phyloP scores from a whole-genome alignment of 1,284 basidiomycete genomes.

The Melampsora abietis-canadensis region DNA sequence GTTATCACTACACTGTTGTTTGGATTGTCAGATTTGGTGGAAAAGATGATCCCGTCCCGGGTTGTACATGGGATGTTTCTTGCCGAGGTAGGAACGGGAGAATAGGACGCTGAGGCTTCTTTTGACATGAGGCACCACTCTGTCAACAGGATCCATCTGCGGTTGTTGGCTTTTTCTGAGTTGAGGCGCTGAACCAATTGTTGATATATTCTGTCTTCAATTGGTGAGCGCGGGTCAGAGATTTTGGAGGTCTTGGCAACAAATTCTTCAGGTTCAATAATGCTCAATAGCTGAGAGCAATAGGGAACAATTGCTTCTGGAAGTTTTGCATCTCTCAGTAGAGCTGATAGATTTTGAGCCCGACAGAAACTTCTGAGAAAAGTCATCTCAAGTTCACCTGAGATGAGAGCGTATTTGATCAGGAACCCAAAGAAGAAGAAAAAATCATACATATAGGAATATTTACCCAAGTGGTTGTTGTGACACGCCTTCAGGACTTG shows the following conservation, averaged over 20 bases:
- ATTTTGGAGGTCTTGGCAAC: slow-evolving; percentile 60
- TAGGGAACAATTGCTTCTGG: neutral
- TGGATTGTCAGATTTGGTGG: neutral
- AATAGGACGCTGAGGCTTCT: neutral
- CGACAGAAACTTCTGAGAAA: slow-evolving; percentile 8
- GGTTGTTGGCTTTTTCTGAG: neutral
- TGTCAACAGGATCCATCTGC: neutral
- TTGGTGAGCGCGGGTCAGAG: slow-evolving; percentile 60
- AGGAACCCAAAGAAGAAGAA: too few species aligned
- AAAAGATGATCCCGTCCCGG: neutral
- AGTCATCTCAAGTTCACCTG: slow-evolving; percentile 2
- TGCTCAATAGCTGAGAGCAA: neutral
- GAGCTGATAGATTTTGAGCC: slow-evolving; percentile 5
- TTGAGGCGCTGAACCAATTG: neutral
- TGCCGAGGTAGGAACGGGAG: neutral
- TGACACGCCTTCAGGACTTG: neutral
- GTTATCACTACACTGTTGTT: neutral
- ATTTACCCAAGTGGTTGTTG: slow-evolving; percentile 10
- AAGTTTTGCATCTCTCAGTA: neutral
- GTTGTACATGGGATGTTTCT: neutral
- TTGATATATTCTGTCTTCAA: neutral
- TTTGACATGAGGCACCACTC: neutral
- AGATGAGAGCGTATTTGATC: neutral
- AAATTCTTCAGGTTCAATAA: neutral
- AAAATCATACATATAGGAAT: too few species aligned